Percentiles rank a stretch among this genome's conserved stretches.
phyloP scores from a whole-genome alignment of 1,139 yeast species.

The Groenewaldozyma sp. region DNA sequence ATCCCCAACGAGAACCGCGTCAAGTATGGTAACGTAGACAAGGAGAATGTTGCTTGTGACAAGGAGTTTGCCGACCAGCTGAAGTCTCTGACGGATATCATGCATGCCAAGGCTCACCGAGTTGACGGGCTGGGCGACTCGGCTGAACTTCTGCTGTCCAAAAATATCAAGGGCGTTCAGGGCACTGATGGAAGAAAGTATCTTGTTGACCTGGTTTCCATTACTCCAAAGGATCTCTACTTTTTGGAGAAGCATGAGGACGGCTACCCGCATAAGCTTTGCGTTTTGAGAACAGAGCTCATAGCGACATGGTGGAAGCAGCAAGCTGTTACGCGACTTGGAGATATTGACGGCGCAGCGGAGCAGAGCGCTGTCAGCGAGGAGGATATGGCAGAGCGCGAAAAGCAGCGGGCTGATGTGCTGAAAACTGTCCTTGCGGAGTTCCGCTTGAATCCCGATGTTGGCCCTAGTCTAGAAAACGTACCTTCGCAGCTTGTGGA shows the following conservation, averaged over 20 bases:
- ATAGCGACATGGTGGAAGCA: conserved; percentile 84
- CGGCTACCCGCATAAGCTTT: conserved; percentile 73
- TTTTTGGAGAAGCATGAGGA: conserved; percentile 39
- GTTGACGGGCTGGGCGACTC: conserved; percentile 38
- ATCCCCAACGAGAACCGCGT: conserved; percentile 42
- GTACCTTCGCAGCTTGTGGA: conserved; percentile 36
- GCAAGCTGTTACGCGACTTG: conserved; percentile 12
- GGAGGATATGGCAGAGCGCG: conserved; percentile 41
- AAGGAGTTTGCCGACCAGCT: conserved; percentile 47
- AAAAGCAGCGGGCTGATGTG: conserved; percentile 27
- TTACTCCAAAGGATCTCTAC: conserved; percentile 75
- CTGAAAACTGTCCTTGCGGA: conserved; percentile 49
- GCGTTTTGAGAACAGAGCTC: conserved; percentile 77
- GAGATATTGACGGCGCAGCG: conserved; percentile 1
- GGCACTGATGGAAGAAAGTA: conserved; percentile 86
- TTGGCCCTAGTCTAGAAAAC: conserved; percentile 38
- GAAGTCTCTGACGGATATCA: conserved; percentile 55
- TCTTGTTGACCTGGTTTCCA: conserved; percentile 71
- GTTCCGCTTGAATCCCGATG: conserved; percentile 71
- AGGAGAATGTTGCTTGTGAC: conserved; percentile 40
- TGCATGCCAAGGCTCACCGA: conserved; percentile 68
- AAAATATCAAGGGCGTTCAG: conserved; percentile 73
- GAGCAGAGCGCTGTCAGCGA: conserved; percentile 19
- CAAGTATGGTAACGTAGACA: conserved; percentile 67
- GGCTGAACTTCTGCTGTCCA: conserved; percentile 53